A percentile compares a stretch with the other conserved stretches of the same genome.
Conservation (phyloP, 116 monocot genomes). For the Iris pallida region DNA sequence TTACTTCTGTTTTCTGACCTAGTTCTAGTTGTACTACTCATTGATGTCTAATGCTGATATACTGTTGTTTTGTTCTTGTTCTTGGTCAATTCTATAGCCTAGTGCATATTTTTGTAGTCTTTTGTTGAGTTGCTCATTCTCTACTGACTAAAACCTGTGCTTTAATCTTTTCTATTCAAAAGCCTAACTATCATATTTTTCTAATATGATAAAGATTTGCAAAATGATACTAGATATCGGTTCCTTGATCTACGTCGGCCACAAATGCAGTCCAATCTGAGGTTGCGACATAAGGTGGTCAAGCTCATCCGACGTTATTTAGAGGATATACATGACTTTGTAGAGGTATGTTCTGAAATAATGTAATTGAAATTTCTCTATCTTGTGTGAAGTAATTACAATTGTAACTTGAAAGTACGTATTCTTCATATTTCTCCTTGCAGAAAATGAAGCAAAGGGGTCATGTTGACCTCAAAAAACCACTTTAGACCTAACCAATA, state of each 20-base stretch:
- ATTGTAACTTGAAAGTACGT: too few species aligned
- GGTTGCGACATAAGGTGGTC: conserved; percentile 66
- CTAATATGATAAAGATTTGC: conserved; percentile 7
- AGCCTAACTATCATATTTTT: background rate
- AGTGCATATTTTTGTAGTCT: background rate
- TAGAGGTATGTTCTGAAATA: conserved; percentile 27
- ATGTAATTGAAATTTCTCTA: conserved; percentile 2
- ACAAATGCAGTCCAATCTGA: conserved; percentile 82
- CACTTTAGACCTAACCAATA: background rate
- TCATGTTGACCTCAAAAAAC: background rate
- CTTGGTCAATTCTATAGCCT: too few species aligned
- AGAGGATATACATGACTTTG: conserved; percentile 55
- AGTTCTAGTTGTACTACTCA: too few species aligned
- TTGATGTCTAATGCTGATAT: too few species aligned
- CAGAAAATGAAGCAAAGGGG: conserved; percentile 2
- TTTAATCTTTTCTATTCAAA: background rate
- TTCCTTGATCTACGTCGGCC: conserved; percentile 69
- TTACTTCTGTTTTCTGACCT: too few species aligned
- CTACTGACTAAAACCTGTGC: background rate
- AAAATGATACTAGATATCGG: conserved; percentile 46
- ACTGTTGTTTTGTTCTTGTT: background rate
- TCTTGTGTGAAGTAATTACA: background rate
- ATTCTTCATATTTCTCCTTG: background rate
- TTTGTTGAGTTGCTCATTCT: background rate
- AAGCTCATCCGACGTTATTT: conserved; percentile 51